A percentile compares a stretch with the other conserved stretches of the same genome.
These are phyloP conservation scores for Schrenkiella parvula DNA, from an alignment of 345 rosid species.

Conservation along the genomic window DNA sequence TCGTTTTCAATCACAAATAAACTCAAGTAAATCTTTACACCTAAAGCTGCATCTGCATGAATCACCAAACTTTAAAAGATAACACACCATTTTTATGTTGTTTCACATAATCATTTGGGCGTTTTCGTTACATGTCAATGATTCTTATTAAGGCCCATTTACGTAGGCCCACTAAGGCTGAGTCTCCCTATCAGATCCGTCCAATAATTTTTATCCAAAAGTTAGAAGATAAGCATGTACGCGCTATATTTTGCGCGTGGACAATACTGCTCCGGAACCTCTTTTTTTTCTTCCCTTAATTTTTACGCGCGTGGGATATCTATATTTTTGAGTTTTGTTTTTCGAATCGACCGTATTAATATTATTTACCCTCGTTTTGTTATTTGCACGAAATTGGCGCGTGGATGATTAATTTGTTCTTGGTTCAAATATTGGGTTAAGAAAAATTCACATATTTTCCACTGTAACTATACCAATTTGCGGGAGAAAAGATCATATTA, in stretches of 20 bases:
- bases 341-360: neutral
- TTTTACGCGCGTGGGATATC: too few relatives aligned
- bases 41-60: slow-evolving; percentile 22
- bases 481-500: neutral
- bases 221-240: neutral
- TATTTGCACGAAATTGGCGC: too few relatives aligned
- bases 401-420: too few relatives aligned
- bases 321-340: too few relatives aligned
- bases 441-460: too few relatives aligned
- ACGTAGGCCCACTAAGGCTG: neutral
- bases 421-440: too few relatives aligned
- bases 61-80: slow-evolving; percentile 10
- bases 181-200: neutral
- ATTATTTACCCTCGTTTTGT: neutral
- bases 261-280: neutral
- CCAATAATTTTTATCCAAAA: neutral
- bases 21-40: neutral
- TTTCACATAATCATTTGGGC: neutral
- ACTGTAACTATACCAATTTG: too few relatives aligned
- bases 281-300: too few relatives aligned
- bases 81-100: neutral
- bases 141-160: neutral
- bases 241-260: neutral
- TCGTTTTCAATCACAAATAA: neutral
- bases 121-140: neutral